phyloP scores from a whole-genome alignment of 2,329 filamentous ascomycete genomes.

The Verticillium isaacii region DNA sequence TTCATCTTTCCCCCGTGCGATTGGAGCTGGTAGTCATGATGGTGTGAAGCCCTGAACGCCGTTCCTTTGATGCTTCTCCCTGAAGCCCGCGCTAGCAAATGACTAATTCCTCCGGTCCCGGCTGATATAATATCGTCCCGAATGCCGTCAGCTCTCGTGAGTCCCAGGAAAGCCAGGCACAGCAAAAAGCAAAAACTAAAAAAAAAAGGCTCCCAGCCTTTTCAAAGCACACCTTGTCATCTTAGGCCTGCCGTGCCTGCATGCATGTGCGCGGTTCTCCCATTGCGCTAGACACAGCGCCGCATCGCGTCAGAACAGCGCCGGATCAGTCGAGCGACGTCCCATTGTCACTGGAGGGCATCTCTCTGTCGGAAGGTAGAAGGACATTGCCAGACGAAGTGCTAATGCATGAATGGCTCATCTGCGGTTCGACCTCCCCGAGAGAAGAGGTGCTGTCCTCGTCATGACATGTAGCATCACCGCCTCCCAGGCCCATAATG shows the following conservation, averaged over 20 bases:
- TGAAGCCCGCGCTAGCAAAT: neutral
- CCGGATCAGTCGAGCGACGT: neutral
- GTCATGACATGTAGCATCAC: neutral
- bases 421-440: neutral
- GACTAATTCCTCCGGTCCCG: neutral
- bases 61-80: neutral
- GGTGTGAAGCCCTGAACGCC: neutral
- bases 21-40: neutral
- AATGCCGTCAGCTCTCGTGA: neutral
- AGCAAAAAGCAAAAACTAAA: neutral
- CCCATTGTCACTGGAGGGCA: neutral
- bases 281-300: too few relatives aligned
- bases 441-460: neutral
- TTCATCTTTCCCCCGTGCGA: neutral
- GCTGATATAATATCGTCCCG: neutral
- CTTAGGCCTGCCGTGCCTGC: neutral
- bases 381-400: neutral
- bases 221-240: neutral
- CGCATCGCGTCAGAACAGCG: neutral
- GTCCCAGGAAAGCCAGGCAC: neutral
- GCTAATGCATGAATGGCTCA: neutral
- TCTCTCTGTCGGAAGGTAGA: neutral
- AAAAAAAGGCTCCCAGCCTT: neutral
- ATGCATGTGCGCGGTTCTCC: too few relatives aligned
- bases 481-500: neutral